A percentile compares a stretch with the other conserved stretches of the same genome.
Conservation (phyloP, 371 early-diverging fungal species). For the Entomophthora muscae region DNA sequence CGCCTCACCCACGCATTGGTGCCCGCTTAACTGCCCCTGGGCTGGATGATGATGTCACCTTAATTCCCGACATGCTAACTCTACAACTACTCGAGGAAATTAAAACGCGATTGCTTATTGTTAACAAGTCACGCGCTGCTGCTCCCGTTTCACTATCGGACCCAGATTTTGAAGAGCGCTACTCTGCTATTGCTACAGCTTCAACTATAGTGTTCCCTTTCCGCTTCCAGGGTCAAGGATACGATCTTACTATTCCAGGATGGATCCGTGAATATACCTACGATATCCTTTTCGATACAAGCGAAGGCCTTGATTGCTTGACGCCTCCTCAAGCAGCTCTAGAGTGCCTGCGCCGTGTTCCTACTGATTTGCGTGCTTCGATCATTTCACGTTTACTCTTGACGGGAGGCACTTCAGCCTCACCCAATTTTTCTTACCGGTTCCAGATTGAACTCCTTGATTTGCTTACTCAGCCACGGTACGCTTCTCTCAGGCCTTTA, state of each 20-base stretch:
- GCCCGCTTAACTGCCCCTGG: not conserved
- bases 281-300: not conserved
- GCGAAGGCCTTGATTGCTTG: not conserved
- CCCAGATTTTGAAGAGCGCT: not conserved
- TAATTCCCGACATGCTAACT: not conserved
- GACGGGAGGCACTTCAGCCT: not conserved
- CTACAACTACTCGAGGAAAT: not conserved
- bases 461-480: not conserved
- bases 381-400: not conserved
- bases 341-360: not conserved
- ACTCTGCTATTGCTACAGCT: not conserved
- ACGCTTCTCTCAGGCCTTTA: not conserved
- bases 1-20: not conserved
- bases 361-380: not conserved
- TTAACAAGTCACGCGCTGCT: not conserved
- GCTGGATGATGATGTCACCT: not conserved
- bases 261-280: conserved; percentile 5
- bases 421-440: not conserved
- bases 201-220: not conserved
- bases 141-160: not conserved
- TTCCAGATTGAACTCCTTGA: conserved; percentile 1
- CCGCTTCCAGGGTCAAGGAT: not conserved
- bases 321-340: not conserved
- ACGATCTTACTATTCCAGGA: not conserved
- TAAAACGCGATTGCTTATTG: not conserved